These are phyloP conservation scores for Hirsutella thompsonii DNA, from an alignment of 2,329 filamentous ascomycete species.

Conservation along the genomic window DNA sequence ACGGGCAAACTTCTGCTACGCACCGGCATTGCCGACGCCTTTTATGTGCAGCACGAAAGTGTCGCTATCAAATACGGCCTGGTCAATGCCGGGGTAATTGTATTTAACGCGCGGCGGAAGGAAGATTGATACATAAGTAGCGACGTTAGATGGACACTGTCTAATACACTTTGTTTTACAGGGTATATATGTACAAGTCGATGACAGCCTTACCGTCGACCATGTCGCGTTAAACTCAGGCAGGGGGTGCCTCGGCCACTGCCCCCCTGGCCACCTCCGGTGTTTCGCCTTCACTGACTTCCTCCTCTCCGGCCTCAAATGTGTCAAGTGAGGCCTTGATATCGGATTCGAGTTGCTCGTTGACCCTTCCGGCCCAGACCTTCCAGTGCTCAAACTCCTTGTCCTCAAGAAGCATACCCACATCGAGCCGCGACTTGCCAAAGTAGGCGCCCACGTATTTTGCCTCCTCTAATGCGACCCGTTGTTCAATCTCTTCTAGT, in stretches of 20 bases:
- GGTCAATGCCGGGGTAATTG: conserved; percentile 24
- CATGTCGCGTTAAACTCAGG: background rate
- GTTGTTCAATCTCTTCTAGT: conserved; percentile 66
- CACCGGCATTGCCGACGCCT: conserved; percentile 55
- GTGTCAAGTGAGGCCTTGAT: conserved; percentile 28
- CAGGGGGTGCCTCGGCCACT: background rate
- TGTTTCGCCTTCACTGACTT: conserved; percentile 12
- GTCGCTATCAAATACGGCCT: conserved; percentile 37
- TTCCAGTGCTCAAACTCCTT: conserved; percentile 75
- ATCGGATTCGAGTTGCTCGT: conserved; percentile 25
- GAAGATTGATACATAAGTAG: conserved; percentile 2
- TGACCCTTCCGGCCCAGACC: conserved; percentile 51
- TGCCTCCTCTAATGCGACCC: conserved; percentile 81
- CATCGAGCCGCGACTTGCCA: conserved; percentile 59
- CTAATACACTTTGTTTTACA: conserved; percentile 9
- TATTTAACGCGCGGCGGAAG: conserved; percentile 22
- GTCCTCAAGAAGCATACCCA: conserved; percentile 76
- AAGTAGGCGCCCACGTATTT: conserved; percentile 79
- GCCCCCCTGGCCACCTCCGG: conserved; percentile 10
- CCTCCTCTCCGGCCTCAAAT: conserved; percentile 14
- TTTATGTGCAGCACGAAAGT: conserved; percentile 69
- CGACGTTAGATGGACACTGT: background rate
- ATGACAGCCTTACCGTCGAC: background rate
- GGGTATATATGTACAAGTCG: conserved; percentile 7
- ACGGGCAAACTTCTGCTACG: conserved; percentile 65